Base-by-base conservation (phyloP, 768 basidiomycete species). In the Rhodotorula babjevae region DNA sequence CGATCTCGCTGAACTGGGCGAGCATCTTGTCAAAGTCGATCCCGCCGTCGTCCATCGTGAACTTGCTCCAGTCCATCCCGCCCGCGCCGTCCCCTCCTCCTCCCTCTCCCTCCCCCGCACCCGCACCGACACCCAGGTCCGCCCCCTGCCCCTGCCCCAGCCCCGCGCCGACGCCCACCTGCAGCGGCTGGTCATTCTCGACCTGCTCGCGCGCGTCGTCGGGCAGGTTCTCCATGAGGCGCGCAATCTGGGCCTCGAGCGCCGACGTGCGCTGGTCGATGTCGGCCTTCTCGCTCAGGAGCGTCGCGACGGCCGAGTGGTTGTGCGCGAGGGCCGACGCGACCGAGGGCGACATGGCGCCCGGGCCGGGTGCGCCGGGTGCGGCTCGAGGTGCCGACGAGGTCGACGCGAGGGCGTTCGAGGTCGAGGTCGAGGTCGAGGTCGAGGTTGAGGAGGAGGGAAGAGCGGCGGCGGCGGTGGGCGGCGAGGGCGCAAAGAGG, bases 1-100 rank as follows among this genome's bases (percentile, higher is more conserved):
- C 25, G 14, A 40, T 46, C 57, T 63, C 63, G 61, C 68, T 64
- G 52, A 70, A 72, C 66, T 73, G 71, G n/a, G 69, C 68, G 33
- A 76, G 23, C 47, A 76, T 59, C 63, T 70, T 70, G 53, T 73
- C 75, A 29, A 73, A 40, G 40, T 76, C 75, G 11, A 67, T 33
- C 50, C 69, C 67, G 36, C 71, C 60, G 36, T 65, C 63, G 29
- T 53, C 62, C 4, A 33, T 46, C 40, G 61, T 46, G 16, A 36
- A 46, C 31, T 5, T 21, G 11, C 50, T 46, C 71, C 65, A 73
- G 23, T 62, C 63, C n/a, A 61, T 59, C 33, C 58, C 69, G 27
- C 40, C 40, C 36, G 12, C 36, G 23, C 58, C 40, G n/a, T 10
- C 52, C 9, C 4, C 12, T 6, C 27, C 27, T n/a, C 14, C 12